Conservation (phyloP, 2,329 filamentous ascomycete genomes). For the Madurella fahalii region DNA sequence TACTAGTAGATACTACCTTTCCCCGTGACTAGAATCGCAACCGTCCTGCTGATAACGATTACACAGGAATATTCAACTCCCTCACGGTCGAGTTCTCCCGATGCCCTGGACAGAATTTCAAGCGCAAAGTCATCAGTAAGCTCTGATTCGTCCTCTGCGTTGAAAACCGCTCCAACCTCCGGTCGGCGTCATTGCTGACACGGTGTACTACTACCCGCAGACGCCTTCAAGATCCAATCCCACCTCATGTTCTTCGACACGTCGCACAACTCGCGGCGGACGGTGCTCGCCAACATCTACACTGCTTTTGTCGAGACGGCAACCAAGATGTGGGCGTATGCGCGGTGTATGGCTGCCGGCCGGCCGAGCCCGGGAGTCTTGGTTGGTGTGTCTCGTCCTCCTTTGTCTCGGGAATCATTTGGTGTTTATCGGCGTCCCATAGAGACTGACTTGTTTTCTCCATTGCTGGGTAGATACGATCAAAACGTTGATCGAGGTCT, state of each 20-base stretch:
- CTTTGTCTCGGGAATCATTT: neutral
- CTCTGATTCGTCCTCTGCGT: constrained; percentile 1
- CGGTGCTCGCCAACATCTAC: constrained; percentile 70
- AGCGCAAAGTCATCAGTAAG: constrained; percentile 70
- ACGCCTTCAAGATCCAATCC: constrained; percentile 77
- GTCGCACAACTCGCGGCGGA: constrained; percentile 64
- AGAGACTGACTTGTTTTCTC: neutral
- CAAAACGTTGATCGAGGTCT: constrained; percentile 60
- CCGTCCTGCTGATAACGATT: constrained; percentile 9
- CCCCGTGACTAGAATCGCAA: constrained; percentile 8
- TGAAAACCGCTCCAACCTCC: neutral
- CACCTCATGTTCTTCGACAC: constrained; percentile 82
- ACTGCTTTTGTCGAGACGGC: constrained; percentile 74
- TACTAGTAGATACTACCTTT: constrained; percentile 14
- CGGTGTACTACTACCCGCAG: constrained; percentile 29
- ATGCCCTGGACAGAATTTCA: constrained; percentile 70
- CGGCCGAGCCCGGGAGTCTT: constrained; percentile 59
- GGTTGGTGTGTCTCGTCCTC: constrained; percentile 47
- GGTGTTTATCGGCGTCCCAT: neutral
- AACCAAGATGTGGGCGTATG: constrained; percentile 65
- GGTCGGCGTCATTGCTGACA: neutral
- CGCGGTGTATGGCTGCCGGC: constrained; percentile 54
- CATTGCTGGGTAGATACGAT: constrained; percentile 52
- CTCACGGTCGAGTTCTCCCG: constrained; percentile 75
- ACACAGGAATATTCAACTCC: constrained; percentile 58